Conservation (phyloP, 2,329 filamentous ascomycete species). For the Truncatella angustata region DNA sequence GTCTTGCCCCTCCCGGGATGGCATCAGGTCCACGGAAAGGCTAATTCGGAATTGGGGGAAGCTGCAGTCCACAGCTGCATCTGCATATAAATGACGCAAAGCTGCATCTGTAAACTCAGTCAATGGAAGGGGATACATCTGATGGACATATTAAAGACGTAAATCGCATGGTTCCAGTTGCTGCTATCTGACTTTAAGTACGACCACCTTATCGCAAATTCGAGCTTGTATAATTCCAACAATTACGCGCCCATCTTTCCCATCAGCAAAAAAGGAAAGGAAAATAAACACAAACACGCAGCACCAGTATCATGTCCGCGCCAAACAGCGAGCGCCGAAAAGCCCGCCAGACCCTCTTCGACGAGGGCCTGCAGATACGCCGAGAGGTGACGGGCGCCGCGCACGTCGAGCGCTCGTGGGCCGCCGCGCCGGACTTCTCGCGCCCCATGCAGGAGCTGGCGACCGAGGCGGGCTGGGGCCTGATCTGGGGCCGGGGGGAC, state of each 20-base stretch:
- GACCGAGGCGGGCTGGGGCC: conserved; percentile 8
- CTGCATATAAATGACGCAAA: background rate
- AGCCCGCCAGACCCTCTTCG: conserved; percentile 2
- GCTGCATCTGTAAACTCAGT: background rate
- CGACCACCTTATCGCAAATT: too few species aligned
- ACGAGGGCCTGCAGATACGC: conserved; percentile 6
- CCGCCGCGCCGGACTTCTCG: conserved; percentile 5
- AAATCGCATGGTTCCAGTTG: too few species aligned
- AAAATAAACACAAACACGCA: too few species aligned
- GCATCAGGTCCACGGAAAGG: background rate
- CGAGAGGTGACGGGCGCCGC: conserved; percentile 4
- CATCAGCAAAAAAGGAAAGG: too few species aligned
- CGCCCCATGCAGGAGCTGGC: conserved; percentile 9
- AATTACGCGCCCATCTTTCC: too few species aligned
- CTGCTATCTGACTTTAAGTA: too few species aligned
- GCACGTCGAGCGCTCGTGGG: conserved; percentile 8
- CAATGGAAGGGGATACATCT: background rate
- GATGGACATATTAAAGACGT: too few species aligned
- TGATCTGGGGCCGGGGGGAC: conserved; percentile 7
- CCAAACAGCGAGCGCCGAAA: background rate
- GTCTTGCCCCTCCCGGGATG: background rate
- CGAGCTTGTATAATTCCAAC: too few species aligned
- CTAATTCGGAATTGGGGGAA: background rate
- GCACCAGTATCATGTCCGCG: too few species aligned
- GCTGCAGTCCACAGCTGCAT: too few species aligned